Conservation (phyloP, 257 asterid genomes). For the Echium plantagineum region DNA sequence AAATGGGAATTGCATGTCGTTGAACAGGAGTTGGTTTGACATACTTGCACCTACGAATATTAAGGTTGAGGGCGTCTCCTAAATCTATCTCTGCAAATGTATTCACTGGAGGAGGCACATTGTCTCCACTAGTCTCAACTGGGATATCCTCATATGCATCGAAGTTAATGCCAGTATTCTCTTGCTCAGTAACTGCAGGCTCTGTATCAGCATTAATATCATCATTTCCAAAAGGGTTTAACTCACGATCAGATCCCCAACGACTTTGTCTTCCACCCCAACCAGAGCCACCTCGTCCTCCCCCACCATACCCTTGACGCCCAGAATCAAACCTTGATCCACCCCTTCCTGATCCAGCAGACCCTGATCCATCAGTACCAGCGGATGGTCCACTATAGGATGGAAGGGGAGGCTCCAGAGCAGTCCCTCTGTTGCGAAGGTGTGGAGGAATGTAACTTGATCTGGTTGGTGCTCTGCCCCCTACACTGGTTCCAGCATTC, state of each 20-base stretch:
- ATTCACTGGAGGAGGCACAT: conserved; percentile 18
- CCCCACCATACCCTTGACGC: conserved; percentile 9
- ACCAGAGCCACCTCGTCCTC: conserved; percentile 9
- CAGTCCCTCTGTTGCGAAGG: conserved; percentile 6
- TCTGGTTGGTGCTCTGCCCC: not conserved
- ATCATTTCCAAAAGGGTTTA: conserved; percentile 9
- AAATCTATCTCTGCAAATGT: conserved; percentile 18
- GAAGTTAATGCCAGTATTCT: conserved; percentile 13
- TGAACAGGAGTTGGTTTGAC: conserved; percentile 20
- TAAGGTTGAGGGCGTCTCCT: conserved; percentile 11
- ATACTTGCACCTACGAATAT: conserved; percentile 17
- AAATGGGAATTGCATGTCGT: conserved; percentile 16
- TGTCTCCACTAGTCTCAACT: conserved; percentile 16
- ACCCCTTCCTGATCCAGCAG: conserved; percentile 6
- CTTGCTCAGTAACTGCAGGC: not conserved
- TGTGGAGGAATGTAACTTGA: conserved; percentile 11
- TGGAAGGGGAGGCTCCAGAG: not conserved
- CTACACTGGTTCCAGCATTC: conserved; percentile 1
- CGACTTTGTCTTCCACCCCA: conserved; percentile 11
- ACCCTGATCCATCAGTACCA: conserved; percentile 1
- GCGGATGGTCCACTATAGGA: conserved; percentile 2
- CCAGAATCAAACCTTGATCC: conserved; percentile 6
- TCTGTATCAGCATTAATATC: conserved; percentile 2
- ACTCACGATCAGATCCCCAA: conserved; percentile 11
- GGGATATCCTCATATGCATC: conserved; percentile 21